Base-by-base conservation (phyloP, 2,329 filamentous ascomycete genomes). In the Penicillium sp. region DNA sequence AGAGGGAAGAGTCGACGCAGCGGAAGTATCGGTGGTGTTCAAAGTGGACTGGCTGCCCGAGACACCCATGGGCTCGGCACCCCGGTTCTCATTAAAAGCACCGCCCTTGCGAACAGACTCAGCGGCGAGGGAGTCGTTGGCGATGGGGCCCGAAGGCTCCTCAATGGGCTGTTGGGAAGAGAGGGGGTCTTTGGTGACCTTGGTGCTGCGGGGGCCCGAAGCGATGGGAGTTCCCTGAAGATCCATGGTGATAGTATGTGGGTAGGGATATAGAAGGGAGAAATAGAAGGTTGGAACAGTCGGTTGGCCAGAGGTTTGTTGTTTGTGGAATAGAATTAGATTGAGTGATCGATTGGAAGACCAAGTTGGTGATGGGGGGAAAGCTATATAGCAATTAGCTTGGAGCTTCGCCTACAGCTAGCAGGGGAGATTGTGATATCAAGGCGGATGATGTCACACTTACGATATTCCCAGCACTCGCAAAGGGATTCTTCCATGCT, bases 91-190 rank as follows among this genome's bases (percentile, higher is more conserved):
- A 27, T 75, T 69, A 54, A 86, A 87, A 9, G 63, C 69, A 49
- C 84, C 86, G 41, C 75, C 75, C 15, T 70, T 52, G 32, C 72
- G 68, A 43, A 80, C 67, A 0, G 86, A 93, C 57, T 91, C 83
- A 43, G 80, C 83, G 8, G 87, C 87, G 4, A 94, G 80, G 5
- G 86, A 91, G 65, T 84, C 85, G 10, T 76, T 70, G 30, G 76
- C 68, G 1, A 91, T 75, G 17, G 72, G 56, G 36, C 87, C 87
- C 4, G 83, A 70, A 10, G 74, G 69, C 63, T 93, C 87, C 11
- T 70, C 61, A 43, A 73, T 76, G 18, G 79, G 76, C 30, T 78
- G 72, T 32, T 76, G 64, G 25, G 55, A 58, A 32, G 69, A 60
- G 43, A 62, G 57, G 36, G 74, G 70, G 57, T 79, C 77, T 32